Base-by-base conservation (phyloP, 2,329 filamentous ascomycete genomes). In the Huntiella savannae region DNA sequence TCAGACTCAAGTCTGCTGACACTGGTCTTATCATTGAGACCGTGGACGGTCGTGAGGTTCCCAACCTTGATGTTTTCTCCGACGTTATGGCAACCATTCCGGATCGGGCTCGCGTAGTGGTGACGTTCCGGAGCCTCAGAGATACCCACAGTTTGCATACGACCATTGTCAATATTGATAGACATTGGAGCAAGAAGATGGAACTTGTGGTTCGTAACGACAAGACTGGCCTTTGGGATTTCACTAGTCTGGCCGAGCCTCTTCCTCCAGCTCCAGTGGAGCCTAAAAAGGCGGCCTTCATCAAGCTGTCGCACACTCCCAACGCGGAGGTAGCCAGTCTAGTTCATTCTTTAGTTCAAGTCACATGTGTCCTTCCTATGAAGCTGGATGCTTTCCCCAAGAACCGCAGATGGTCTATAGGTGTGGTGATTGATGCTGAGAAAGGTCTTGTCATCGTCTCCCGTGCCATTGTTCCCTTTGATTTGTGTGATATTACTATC, bases 371-470 rank as follows among this genome's bases (percentile, higher is more conserved):
- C 17, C 88, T 98, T 79, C 91, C 91, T 0, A 67, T 98, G 51
- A 96, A 96, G 67, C 72, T 98, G 7, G 91, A 98, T 59, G 91
- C 91, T n/a, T 98, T 94, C 59, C 92, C 91, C 4, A 84, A 91
- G 60, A 85, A 91, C 53, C 74, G 86, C 42, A 91, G 93, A 63
- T 91, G 86, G 65, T 91, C 91, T 1, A 95, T 94, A 69, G 91
- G 91, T 35, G 67, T 98, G 34, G 88, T 98, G n/a, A 83, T 98
- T 51, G 91, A 98, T 62, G 91, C 92, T 1, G 85, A 92, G 50
- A 88, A 95, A 64, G 91, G 91, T 13, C 70, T 98, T 13, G 91
- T 98, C 5, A 74, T 96, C 50, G 88, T 96, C 46, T 96, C 91
- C 1, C 70, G 91, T 57, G 88, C 92, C 1, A 85, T 95, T 52